Conservation (phyloP, 139 green algal genomes). For the Coelastrella sp. region DNA sequence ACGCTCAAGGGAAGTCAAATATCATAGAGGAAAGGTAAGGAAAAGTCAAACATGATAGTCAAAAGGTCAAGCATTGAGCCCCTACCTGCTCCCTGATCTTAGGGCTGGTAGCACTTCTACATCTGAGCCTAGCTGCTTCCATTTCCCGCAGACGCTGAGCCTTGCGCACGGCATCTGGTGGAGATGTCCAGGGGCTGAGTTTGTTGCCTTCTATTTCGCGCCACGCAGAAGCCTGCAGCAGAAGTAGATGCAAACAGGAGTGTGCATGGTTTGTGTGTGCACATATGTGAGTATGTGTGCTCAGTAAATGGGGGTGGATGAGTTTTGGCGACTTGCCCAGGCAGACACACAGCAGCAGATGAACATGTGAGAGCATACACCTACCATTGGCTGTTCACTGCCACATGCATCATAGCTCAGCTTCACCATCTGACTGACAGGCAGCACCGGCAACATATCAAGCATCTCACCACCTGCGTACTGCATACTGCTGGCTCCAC, state of each 20-base stretch:
- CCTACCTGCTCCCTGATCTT: slow-evolving; percentile 66
- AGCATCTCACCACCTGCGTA: background rate
- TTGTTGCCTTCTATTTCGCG: slow-evolving; percentile 61
- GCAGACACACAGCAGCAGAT: too few relatives aligned
- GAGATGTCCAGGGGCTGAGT: slow-evolving; percentile 54
- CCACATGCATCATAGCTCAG: slow-evolving; percentile 76
- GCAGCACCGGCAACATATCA: slow-evolving; percentile 44
- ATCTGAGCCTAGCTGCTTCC: slow-evolving; percentile 54
- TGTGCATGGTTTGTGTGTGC: background rate
- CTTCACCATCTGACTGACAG: slow-evolving; percentile 71
- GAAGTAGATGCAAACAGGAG: background rate
- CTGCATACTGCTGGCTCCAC: slow-evolving; percentile 4
- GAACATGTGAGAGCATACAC: background rate
- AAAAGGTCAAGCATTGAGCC: background rate
- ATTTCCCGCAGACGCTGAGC: slow-evolving; percentile 61
- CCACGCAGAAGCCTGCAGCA: slow-evolving; percentile 61
- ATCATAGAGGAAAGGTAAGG: background rate
- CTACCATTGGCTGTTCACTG: slow-evolving; percentile 75
- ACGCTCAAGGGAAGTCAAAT: too few relatives aligned
- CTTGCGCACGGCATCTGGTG: slow-evolving; percentile 57
- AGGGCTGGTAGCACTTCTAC: slow-evolving; percentile 44
- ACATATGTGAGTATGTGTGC: too few relatives aligned
- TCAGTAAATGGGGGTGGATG: too few relatives aligned
- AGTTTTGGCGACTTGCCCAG: too few relatives aligned
- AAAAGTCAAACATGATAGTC: background rate